A percentile compares a stretch with the other conserved stretches of the same genome.
Conservation (phyloP, 345 rosid genomes). For the Clarkia xantiana region DNA sequence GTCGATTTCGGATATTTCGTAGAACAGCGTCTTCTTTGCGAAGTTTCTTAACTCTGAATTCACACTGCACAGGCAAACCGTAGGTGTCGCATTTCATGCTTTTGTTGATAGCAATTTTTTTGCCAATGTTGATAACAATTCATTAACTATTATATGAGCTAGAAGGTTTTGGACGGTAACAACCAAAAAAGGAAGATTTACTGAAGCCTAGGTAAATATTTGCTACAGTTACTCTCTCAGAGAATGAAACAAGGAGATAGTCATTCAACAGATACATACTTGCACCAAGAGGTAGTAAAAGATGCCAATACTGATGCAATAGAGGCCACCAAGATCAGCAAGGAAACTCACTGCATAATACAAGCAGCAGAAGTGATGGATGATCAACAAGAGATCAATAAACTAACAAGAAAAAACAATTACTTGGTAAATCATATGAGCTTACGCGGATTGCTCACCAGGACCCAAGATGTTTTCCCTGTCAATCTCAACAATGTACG, state of each 20-base stretch:
- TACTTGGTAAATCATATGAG: background rate
- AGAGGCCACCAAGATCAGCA: constrained; percentile 96
- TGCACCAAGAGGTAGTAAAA: constrained; percentile 86
- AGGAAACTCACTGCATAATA: constrained; percentile 82
- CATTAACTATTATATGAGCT: too few species aligned
- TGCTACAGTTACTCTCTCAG: background rate
- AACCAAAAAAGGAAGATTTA: too few species aligned
- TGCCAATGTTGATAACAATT: background rate
- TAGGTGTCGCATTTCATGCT: background rate
- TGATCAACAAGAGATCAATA: background rate
- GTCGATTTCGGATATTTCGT: constrained; percentile 48
- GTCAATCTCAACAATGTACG: constrained; percentile 71
- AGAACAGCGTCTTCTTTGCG: constrained; percentile 67
- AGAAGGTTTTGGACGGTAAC: too few species aligned
- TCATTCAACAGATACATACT: constrained; percentile 20
- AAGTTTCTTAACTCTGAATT: constrained; percentile 67
- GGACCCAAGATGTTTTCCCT: constrained; percentile 59
- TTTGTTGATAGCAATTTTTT: background rate
- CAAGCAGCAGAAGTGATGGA: background rate
- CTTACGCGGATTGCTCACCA: constrained; percentile 32
- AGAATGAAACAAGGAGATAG: background rate
- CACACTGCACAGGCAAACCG: constrained; percentile 39
- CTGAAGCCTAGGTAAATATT: too few species aligned
- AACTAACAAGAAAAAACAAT: background rate
- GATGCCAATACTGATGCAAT: constrained; percentile 83